These are phyloP conservation scores for Amanita polypyramis DNA, from an alignment of 768 basidiomycete genomes.

Conservation along the genomic window DNA sequence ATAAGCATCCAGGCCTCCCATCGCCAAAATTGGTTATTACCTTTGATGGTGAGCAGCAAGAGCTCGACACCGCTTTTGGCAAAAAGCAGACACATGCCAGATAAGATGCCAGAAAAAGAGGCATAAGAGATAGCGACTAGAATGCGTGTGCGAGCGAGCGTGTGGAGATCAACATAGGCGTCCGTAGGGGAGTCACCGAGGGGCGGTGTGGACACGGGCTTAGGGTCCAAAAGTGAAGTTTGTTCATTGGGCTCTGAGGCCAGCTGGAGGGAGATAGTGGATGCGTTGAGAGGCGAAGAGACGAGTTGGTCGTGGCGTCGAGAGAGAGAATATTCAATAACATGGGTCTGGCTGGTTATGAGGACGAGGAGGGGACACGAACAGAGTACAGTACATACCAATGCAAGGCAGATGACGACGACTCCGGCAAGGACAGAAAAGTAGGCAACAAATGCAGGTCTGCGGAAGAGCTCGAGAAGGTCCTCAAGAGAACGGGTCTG, in stretches of 20 bases:
- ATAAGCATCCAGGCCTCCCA: constrained; percentile 83
- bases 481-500: constrained; percentile 80
- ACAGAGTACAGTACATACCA: constrained; percentile 35
- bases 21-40: constrained; percentile 72
- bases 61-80: constrained; percentile 93
- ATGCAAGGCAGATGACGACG: constrained; percentile 47
- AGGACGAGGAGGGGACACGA: not conserved
- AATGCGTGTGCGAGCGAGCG: constrained; percentile 29
- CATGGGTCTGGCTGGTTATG: constrained; percentile 47
- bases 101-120: constrained; percentile 78
- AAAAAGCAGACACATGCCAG: constrained; percentile 87
- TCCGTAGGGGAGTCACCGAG: not conserved
- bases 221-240: constrained; percentile 45
- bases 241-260: constrained; percentile 35
- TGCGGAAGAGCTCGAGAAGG: constrained; percentile 62
- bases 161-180: not conserved
- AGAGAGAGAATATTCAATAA: constrained; percentile 52
- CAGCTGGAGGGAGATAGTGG: constrained; percentile 22
- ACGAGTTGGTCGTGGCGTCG: constrained; percentile 19
- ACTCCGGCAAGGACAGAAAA: constrained; percentile 60
- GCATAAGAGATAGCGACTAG: constrained; percentile 78
- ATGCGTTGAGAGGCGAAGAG: constrained; percentile 14
- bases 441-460: constrained; percentile 73
- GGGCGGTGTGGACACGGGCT: constrained; percentile 11
- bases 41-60: constrained; percentile 63